Conservation (phyloP, 2,329 filamentous ascomycete species). For the Pestalotiopsis sp. region DNA sequence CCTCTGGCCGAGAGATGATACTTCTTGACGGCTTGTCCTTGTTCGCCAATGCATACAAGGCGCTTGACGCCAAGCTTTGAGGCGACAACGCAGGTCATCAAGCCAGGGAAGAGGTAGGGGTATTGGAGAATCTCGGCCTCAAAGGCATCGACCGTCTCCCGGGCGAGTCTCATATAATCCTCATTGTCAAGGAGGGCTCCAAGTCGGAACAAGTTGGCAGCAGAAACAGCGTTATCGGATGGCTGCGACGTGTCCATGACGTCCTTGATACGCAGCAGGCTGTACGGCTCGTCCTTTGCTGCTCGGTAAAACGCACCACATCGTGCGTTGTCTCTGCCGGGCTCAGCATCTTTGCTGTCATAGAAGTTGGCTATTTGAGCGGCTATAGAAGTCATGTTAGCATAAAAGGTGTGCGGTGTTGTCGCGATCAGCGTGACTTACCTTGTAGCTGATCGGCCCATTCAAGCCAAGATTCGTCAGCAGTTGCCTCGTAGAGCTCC, state of each 20-base stretch:
- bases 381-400: not conserved
- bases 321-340: conserved; percentile 36
- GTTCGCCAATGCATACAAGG: conserved; percentile 26
- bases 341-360: conserved; percentile 51
- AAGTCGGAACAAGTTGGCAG: conserved; percentile 83
- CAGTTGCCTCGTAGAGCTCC: conserved; percentile 82
- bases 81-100: conserved; percentile 76
- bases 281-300: conserved; percentile 61
- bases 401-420: not conserved
- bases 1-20: conserved; percentile 28
- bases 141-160: conserved; percentile 80
- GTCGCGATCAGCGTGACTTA: conserved; percentile 24
- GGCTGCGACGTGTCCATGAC: conserved; percentile 93
- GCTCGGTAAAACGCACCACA: conserved; percentile 77
- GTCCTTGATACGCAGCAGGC: conserved; percentile 87
- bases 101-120: conserved; percentile 84
- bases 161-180: conserved; percentile 65
- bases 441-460: conserved; percentile 76
- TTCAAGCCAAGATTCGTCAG: conserved; percentile 72
- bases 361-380: conserved; percentile 76
- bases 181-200: conserved; percentile 57
- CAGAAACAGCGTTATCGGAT: conserved; percentile 86
- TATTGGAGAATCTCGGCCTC: conserved; percentile 91
- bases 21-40: conserved; percentile 17
- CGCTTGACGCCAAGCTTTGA: conserved; percentile 68